Base-by-base conservation (phyloP, 2,329 filamentous ascomycete species). In the Aureobasidium sp. region DNA sequence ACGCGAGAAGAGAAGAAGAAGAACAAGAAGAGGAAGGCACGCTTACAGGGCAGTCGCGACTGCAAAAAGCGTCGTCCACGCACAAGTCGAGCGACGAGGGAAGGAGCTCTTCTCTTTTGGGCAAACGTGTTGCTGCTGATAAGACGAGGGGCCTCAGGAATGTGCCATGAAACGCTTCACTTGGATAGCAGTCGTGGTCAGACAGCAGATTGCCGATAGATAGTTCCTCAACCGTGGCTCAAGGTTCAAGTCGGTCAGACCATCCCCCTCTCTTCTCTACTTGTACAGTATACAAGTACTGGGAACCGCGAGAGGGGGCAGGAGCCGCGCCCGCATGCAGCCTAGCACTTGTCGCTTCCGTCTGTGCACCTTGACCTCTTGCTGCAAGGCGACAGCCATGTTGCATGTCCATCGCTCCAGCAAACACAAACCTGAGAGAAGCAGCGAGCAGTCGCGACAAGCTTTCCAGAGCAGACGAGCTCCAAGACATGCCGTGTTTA, bases 131-230 rank as follows among this genome's bases (percentile, higher is more conserved):
- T 56, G 37, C 17, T 44, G 27, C 25, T 44, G 52, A 44, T 44
- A 44, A 44, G 27, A 56, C 52, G 52, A 56, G 8, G 52, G 39
- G 52, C 39, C 52, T 56, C 37, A 56, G 52, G 39, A 44, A 56
- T 56, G 52, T 15, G 25, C 52, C 52, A 34, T 44, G 17, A 34
- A 56, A 22, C 39, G 52, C 34, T 56, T 56, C 39, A 56, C 5
- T 39, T 55, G 7, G 25, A 31, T 8, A 4, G 31, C 49, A 5
- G 37, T 44, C n/a, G 25, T 56, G n/a, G 27, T 44, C 39, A 27
- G 20, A 15, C 8, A 44, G 39, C 37, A 17, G 25, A 29, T 3
- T 20, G 36, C 15, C 14, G n/a, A 5, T 14, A 9, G 20, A 37
- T 56, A 31, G 17, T 53, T 31, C 25, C 27, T 34, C 39, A 22